A percentile compares a stretch with the other conserved stretches of the same genome.
Conservation (phyloP, 73 alveolate species). For the Durusdinium trenchii region DNA sequence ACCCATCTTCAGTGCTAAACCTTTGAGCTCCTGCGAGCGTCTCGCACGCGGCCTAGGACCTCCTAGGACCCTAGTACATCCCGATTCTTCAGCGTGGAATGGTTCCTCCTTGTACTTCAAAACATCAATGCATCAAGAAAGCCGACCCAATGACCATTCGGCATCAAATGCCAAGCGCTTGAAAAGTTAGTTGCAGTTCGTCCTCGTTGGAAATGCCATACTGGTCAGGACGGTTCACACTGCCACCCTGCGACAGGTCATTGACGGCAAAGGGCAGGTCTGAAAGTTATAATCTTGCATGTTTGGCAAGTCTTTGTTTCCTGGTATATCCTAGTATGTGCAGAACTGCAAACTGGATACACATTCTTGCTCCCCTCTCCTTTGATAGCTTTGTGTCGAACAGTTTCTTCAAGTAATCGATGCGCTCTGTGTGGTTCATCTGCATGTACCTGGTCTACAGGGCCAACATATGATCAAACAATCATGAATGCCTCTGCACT, state of each 20-base stretch:
- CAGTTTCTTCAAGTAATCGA: slow-evolving; percentile 77
- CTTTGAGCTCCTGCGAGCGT: slow-evolving; percentile 67
- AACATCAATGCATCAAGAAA: neutral
- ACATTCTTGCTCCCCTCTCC: neutral
- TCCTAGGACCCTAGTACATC: too few relatives aligned
- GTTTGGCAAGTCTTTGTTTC: neutral
- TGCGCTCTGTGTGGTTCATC: slow-evolving; percentile 62
- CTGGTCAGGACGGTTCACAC: slow-evolving; percentile 63
- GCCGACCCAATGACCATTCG: neutral
- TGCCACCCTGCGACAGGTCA: slow-evolving; percentile 50
- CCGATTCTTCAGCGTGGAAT: neutral
- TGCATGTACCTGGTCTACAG: slow-evolving; percentile 80
- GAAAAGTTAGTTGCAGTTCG: neutral
- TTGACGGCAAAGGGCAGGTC: neutral
- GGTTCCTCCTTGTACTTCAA: neutral
- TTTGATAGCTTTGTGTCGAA: slow-evolving; percentile 64
- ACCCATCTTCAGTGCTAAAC: slow-evolving; percentile 60
- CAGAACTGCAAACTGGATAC: neutral
- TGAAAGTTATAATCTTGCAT: too few relatives aligned
- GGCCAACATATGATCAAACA: too few relatives aligned
- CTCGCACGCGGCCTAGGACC: too few relatives aligned
- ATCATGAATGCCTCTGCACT: too few relatives aligned
- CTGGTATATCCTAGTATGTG: neutral
- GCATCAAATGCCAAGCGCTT: neutral
- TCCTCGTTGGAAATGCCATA: slow-evolving; percentile 94